Base-by-base conservation (phyloP, 129 eudicot species). In the sunflower (Helianthus annuus) region DNA sequence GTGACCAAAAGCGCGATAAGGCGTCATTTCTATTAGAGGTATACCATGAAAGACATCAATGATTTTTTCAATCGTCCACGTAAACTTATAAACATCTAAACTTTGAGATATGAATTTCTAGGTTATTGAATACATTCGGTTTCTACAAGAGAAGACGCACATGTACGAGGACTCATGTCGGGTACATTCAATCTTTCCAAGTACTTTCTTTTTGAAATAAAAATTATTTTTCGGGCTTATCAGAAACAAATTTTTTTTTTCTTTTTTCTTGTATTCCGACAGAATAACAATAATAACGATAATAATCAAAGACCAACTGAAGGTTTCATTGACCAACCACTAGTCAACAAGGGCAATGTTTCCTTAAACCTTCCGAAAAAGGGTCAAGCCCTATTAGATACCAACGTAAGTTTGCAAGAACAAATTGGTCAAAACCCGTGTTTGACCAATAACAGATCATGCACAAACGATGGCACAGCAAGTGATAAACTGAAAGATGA, bases 11-110 rank as follows among this genome's bases (percentile, higher is more conserved):
- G 79, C 88, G 97, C 81, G 98, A 93, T 69, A 93, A 93, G 83
- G 98, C 98, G 17, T 93, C 98, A 32, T 93, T 93, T 66, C 66
- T 93, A n/a, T 64, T 89, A 78, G 98, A 93, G 92, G 98, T 90
- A 79, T 38, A 34, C 5, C 29, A 38, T 2, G 40, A 49, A 48
- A 17, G n/a, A 72, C 29, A 46, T 14, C 42, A 56, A 17, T 54
- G 39, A 45, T 24, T 14, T 8, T 13, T 44, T 45, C 34, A 12
- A 58, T 46, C 9, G 5, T 16, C 46, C 16, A 54, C 22, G 9
- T 51, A 60, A 60, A 60, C 9, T 67, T 24, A 44, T 4, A 46
- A 11, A 17, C 15, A 16, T 58, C 44, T 76, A 68, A 76, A 15
- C 69, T 34, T 68, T 36, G 24, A 3, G 16, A 6, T 69, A 36